Percentiles rank a stretch among this genome's conserved stretches.
Evolutionary conservation across 225 moss, liverwort and hornwort species (phyloP).

Genomic region (Polytrichum commune): DNA sequence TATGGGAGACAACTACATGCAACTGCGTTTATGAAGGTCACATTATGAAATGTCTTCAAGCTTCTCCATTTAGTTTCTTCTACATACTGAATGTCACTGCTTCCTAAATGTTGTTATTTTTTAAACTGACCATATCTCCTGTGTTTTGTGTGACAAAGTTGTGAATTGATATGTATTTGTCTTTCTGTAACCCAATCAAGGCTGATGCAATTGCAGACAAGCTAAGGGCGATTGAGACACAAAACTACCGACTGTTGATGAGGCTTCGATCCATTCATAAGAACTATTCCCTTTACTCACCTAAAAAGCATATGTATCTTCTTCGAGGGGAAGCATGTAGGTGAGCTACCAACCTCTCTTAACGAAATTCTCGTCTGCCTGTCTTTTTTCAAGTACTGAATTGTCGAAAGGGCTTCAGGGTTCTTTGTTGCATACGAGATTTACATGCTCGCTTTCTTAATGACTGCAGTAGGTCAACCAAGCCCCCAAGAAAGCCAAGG

Average conservation of each 20-base stretch:
- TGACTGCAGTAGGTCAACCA: neutral
- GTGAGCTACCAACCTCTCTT: neutral
- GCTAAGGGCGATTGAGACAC: constrained; percentile 6
- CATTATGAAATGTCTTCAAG: too few species aligned
- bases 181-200: too few species aligned
- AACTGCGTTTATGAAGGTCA: too few species aligned
- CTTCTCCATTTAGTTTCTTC: too few species aligned
- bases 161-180: too few species aligned
- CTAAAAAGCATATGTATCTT: constrained; percentile 7
- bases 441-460: neutral
- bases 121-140: too few species aligned
- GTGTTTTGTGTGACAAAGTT: too few species aligned
- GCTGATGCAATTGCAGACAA: constrained; percentile 2
- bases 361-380: neutral
- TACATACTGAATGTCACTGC: too few species aligned
- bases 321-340: constrained; percentile 11
- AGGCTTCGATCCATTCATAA: constrained; percentile 13
- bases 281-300: constrained; percentile 9
- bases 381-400: neutral
- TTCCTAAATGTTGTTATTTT: too few species aligned
- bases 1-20: too few species aligned
- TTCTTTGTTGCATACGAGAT: neutral
- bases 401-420: neutral
- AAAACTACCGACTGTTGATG: constrained; percentile 7
- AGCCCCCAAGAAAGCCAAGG: neutral